Conservation (phyloP, 2,329 filamentous ascomycete species). For the Hawksworthiomyces lignivorus region DNA sequence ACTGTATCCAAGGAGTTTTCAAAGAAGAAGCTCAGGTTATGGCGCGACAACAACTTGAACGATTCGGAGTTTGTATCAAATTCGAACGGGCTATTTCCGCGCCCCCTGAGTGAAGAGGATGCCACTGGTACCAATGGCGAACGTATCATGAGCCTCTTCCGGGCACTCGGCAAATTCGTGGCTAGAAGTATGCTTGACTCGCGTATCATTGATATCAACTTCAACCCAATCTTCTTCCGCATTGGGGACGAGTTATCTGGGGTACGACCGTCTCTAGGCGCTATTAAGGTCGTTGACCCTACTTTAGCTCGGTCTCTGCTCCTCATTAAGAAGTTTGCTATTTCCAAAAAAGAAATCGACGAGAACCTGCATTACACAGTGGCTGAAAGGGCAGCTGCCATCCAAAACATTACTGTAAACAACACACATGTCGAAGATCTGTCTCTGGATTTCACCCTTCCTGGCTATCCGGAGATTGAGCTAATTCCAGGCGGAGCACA, state of each 20-base stretch:
- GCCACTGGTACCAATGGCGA: slow-evolving; percentile 70
- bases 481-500: slow-evolving; percentile 68
- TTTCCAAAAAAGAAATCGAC: slow-evolving; percentile 73
- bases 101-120: slow-evolving; percentile 77
- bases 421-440: slow-evolving; percentile 77
- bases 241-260: slow-evolving; percentile 63
- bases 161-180: slow-evolving; percentile 91
- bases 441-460: slow-evolving; percentile 87
- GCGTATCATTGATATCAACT: slow-evolving; percentile 92
- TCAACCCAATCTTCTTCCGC: slow-evolving; percentile 97
- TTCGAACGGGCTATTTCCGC: slow-evolving; percentile 79
- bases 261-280: slow-evolving; percentile 76
- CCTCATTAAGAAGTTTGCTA: slow-evolving; percentile 77
- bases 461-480: slow-evolving; percentile 83
- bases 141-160: slow-evolving; percentile 81
- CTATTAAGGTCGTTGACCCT: slow-evolving; percentile 82
- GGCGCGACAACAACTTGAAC: slow-evolving; percentile 80
- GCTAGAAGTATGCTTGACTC: slow-evolving; percentile 98
- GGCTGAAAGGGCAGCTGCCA: slow-evolving; percentile 62
- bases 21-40: slow-evolving; percentile 93
- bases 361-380: slow-evolving; percentile 58
- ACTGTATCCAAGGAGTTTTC: slow-evolving; percentile 95
- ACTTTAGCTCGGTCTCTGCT: slow-evolving; percentile 79
- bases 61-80: slow-evolving; percentile 76
- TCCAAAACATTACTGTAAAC: slow-evolving; percentile 64